Evolutionary conservation across 2,329 filamentous ascomycete species (phyloP).

Genomic region (Amauroascus verrucosus): DNA sequence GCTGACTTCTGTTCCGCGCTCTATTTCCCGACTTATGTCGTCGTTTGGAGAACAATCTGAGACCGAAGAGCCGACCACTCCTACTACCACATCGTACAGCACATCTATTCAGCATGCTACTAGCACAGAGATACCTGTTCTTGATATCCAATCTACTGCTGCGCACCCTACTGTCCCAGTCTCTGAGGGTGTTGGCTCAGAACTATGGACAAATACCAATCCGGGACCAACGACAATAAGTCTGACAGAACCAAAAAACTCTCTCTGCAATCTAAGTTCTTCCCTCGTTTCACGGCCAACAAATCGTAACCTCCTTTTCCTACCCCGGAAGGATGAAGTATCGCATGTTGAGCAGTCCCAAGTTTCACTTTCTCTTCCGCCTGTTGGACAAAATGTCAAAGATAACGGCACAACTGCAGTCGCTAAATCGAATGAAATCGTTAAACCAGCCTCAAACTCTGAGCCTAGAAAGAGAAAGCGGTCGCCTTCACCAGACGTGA

Average conservation of each 20-base stretch:
- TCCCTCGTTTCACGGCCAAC: slow-evolving; percentile 24
- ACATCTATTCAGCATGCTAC: neutral
- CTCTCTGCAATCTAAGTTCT: slow-evolving; percentile 19
- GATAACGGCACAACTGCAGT: neutral
- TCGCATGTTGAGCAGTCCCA: neutral
- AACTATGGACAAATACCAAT: neutral
- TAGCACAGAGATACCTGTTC: no score
- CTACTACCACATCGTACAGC: neutral
- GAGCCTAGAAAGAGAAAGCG: slow-evolving; percentile 28
- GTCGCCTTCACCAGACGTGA: slow-evolving; percentile 30
- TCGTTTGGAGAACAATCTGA: slow-evolving; percentile 8
- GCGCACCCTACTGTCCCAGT: neutral
- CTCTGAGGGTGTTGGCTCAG: neutral
- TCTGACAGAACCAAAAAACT: slow-evolving; percentile 12
- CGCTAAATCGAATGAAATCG: no score
- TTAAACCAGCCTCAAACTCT: neutral
- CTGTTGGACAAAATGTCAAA: slow-evolving; percentile 3
- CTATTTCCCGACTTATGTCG: slow-evolving; percentile 22
- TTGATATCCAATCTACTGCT: neutral
- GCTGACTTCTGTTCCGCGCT: slow-evolving; percentile 25
- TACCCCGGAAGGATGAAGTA: slow-evolving; percentile 1
- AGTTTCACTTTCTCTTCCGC: neutral
- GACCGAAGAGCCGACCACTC: neutral
- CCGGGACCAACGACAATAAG: slow-evolving; percentile 1
- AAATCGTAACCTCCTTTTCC: slow-evolving; percentile 14